Evolutionary conservation across 805 yeast genomes (phyloP).

Genomic region (Kuraishia ogatae): DNA sequence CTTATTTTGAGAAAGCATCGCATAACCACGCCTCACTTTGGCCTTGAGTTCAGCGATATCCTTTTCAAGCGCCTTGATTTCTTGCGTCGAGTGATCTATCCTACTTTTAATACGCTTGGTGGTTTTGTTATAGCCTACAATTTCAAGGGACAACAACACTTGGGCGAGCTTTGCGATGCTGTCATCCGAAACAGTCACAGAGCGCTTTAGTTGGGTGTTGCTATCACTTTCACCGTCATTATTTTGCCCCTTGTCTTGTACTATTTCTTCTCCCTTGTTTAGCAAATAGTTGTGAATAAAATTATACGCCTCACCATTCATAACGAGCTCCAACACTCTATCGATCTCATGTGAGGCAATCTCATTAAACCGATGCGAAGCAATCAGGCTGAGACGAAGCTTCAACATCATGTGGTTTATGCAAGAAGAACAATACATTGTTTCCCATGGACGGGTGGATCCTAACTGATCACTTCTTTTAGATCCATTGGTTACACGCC

Average conservation of each 20-base stretch:
- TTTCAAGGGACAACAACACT: constrained; percentile 21
- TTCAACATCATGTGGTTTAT: constrained; percentile 17
- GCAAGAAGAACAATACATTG: constrained; percentile 16
- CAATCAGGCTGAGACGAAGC: constrained; percentile 12
- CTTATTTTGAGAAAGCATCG: too few species aligned
- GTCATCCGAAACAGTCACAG: constrained; percentile 14
- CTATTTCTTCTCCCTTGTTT: neutral
- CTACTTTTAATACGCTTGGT: constrained; percentile 5
- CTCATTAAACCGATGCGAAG: constrained; percentile 11
- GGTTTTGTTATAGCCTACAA: constrained; percentile 10
- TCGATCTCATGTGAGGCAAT: constrained; percentile 13
- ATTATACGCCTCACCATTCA: constrained; percentile 13
- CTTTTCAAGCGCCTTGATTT: constrained; percentile 5
- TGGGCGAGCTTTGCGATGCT: constrained; percentile 19
- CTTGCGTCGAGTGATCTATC: constrained; percentile 4
- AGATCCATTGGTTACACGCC: too few species aligned
- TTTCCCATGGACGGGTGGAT: neutral
- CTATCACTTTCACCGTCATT: neutral
- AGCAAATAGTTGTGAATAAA: constrained; percentile 12
- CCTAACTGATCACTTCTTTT: too few species aligned
- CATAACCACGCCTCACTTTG: neutral
- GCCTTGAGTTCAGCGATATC: constrained; percentile 6
- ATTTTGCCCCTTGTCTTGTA: neutral
- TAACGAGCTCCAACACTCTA: constrained; percentile 15
- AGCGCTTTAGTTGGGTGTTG: too few species aligned